Percentiles rank a stretch among this genome's conserved stretches.
These are phyloP conservation scores for Hanseniaspora lindneri DNA, from an alignment of 805 yeast genomes.

Conservation along the genomic window DNA sequence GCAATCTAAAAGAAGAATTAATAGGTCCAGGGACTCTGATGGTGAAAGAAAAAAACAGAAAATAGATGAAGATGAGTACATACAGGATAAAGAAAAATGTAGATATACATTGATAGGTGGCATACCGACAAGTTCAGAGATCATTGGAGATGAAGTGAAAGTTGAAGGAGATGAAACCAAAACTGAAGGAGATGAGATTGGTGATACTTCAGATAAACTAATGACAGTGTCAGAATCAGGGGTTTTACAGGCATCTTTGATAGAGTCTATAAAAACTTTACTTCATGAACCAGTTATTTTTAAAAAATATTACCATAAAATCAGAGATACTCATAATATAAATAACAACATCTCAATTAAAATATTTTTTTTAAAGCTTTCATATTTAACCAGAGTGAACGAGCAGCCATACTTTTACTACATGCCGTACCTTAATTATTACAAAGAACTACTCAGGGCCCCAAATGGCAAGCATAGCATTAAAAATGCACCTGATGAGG, in stretches of 20 bases:
- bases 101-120: too few species aligned
- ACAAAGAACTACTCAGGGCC: background rate
- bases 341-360: constrained; percentile 10
- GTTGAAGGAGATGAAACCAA: too few species aligned
- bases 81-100: too few species aligned
- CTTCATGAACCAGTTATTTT: constrained; percentile 9
- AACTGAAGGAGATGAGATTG: background rate
- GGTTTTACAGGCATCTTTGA: constrained; percentile 11
- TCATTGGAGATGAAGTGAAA: too few species aligned
- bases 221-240: constrained; percentile 8
- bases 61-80: too few species aligned
- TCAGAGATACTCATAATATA: constrained; percentile 4
- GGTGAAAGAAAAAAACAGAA: too few species aligned
- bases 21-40: too few species aligned
- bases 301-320: constrained; percentile 13
- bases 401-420: constrained; percentile 2
- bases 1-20: too few species aligned
- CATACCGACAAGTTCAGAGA: too few species aligned
- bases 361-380: constrained; percentile 8
- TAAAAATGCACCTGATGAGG: constrained; percentile 7
- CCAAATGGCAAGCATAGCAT: background rate
- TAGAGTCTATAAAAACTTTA: constrained; percentile 5
- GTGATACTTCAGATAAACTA: background rate
- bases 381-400: background rate
- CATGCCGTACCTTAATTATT: constrained; percentile 3